Evolutionary conservation across 1,139 yeast genomes (phyloP).

Genomic region (Yamadazyma mexicana): DNA sequence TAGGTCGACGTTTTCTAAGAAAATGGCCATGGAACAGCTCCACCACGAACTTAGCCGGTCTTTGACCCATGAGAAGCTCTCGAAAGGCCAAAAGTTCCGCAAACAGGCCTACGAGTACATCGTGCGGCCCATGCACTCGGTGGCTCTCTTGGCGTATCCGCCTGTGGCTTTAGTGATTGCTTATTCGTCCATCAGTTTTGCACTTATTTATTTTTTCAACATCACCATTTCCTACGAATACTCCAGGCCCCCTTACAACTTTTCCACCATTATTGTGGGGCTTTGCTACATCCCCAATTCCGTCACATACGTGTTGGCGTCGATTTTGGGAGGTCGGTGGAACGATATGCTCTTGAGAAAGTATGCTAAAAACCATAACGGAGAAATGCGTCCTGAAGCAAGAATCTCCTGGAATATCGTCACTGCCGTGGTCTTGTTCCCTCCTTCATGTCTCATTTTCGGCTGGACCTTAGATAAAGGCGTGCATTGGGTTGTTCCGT

Average conservation of each 20-base stretch:
- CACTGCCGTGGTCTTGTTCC: conserved; percentile 60
- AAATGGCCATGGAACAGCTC: conserved; percentile 25
- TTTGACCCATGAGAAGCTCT: conserved; percentile 9
- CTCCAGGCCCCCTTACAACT: conserved; percentile 66
- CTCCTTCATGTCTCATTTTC: conserved; percentile 67
- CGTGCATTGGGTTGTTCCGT: conserved; percentile 72
- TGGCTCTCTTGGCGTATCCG: conserved; percentile 61
- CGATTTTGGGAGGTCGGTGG: conserved; percentile 78
- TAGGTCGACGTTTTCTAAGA: conserved; percentile 32
- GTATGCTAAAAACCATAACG: conserved; percentile 58
- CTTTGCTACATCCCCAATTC: conserved; percentile 82
- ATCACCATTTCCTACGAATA: conserved; percentile 69
- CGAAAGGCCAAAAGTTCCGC: conserved; percentile 18
- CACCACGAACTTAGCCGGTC: conserved; percentile 23
- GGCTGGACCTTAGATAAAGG: conserved; percentile 79
- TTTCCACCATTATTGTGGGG: conserved; percentile 66
- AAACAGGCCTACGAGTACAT: conserved; percentile 39
- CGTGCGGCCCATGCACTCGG: conserved; percentile 50
- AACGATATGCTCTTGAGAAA: conserved; percentile 60
- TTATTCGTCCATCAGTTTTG: conserved; percentile 69
- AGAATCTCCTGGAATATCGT: conserved; percentile 76
- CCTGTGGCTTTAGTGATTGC: conserved; percentile 67
- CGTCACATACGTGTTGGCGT: conserved; percentile 70
- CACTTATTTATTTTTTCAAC: conserved; percentile 70
- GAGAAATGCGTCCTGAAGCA: conserved; percentile 72